A percentile compares a stretch with the other conserved stretches of the same genome.
Evolutionary conservation across 352 stramenopile species (phyloP).

Genomic region (Globisporangium apiculatum): DNA sequence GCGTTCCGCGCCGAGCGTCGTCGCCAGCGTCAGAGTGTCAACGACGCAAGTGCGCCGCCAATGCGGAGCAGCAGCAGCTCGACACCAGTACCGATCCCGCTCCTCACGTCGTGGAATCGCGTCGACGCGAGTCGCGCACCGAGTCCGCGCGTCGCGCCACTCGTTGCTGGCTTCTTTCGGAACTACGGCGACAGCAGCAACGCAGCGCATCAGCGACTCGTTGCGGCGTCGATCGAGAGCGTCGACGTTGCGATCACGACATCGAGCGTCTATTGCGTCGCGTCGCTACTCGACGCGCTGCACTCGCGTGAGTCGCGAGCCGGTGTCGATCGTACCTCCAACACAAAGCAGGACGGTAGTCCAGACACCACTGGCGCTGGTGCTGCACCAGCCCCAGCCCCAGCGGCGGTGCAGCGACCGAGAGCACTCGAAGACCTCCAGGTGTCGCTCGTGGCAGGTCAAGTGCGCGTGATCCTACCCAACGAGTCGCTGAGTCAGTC

Average conservation of each 20-base stretch:
- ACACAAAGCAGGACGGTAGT: too few relatives aligned
- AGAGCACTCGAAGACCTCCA: conserved; percentile 19
- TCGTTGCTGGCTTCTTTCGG: conserved; percentile 34
- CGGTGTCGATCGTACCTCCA: too few relatives aligned
- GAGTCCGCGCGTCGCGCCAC: conserved; percentile 17
- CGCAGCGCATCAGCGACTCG: conserved; percentile 15
- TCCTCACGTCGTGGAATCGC: conserved; percentile 23
- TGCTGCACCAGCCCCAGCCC: too few relatives aligned
- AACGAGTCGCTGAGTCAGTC: conserved; percentile 28
- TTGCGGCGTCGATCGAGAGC: conserved; percentile 40
- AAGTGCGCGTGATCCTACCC: conserved; percentile 47
- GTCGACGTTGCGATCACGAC: conserved; percentile 37
- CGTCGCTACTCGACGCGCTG: conserved; percentile 14
- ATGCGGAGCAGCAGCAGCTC: neutral
- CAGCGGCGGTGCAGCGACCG: too few relatives aligned
- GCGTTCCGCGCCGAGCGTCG: conserved; percentile 19
- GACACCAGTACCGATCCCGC: conserved; percentile 16
- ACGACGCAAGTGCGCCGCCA: neutral
- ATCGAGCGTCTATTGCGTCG: conserved; percentile 34
- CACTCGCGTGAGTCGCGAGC: too few relatives aligned
- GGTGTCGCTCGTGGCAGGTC: conserved; percentile 36
- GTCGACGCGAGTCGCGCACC: conserved; percentile 6
- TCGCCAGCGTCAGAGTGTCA: neutral
- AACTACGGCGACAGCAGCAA: conserved; percentile 33
- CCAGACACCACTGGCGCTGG: too few relatives aligned